Base-by-base conservation (phyloP, 208 protist species). In the Acanthamoeba castellanii region DNA sequence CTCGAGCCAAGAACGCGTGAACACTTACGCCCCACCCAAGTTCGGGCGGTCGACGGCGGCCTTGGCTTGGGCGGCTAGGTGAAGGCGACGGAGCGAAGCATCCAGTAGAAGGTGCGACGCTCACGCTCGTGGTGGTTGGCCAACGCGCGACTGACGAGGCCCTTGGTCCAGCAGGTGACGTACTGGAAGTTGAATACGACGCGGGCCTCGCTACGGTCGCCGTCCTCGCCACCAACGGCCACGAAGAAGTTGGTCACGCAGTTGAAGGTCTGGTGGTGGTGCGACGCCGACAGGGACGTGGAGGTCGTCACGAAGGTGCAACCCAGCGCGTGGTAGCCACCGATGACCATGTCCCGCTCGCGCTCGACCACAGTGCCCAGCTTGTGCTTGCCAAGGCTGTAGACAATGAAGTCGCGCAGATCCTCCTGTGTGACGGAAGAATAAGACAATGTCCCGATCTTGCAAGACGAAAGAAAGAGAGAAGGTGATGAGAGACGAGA, bases 211-310 rank as follows among this genome's bases (percentile, higher is more conserved):
- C 14, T 9, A 0, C 50, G 50, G 50, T 55, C 50, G 50, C 50
- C 50, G 50, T 18, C 50, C 14, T 66, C 59, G 22, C 25, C 59
- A 18, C 59, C 59, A 2, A 66, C 22, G 59, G 22, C 14, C 59
- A 66, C 59, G 59, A 66, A 66, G 59, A 66, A 66, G 59, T 66
- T 66, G 22, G 59, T 66, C 59, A 66, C 59, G 59, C 59, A 66
- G 59, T 66, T 66, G 59, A 66, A 66, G 59, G 20, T n/a, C 59
- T 18, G 59, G 22, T 66, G 7, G 59, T 66, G 22, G 8, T 22
- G 5, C 59, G 59, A 22, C 59, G 59, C 59, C 22, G 59, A 22
- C 7, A 66, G 59, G 50, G 50, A 55, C 59, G 59, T n/a, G 7
- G 59, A 22, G 22, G 25, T 66, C 59, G 59, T 66, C 59, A 66